These are phyloP conservation scores for Coemansia sp. DNA, from an alignment of 192 early-diverging fungal genomes.

Conservation along the genomic window DNA sequence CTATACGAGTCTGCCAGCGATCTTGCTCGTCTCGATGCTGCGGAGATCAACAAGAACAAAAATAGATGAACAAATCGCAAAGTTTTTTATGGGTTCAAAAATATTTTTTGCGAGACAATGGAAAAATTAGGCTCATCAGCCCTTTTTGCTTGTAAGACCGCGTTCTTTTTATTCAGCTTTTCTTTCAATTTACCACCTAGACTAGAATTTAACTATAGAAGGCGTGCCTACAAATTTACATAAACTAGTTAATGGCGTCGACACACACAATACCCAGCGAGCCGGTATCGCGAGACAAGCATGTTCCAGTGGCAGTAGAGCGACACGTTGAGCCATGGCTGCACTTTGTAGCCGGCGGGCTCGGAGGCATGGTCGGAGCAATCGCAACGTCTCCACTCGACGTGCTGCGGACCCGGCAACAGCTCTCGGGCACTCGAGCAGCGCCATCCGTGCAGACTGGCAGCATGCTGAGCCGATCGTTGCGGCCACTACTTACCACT, in stretches of 20 bases:
- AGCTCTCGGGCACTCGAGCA: slow-evolving; percentile 56
- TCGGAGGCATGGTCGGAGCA: slow-evolving; percentile 81
- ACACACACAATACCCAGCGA: not conserved
- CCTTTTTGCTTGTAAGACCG: too few species aligned
- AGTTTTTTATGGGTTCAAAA: not conserved
- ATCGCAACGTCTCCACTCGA: slow-evolving; percentile 88
- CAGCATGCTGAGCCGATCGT: not conserved
- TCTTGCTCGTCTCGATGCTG: slow-evolving; percentile 69
- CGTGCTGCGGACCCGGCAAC: slow-evolving; percentile 91
- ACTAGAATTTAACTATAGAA: not conserved
- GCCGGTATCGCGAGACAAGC: slow-evolving; percentile 12
- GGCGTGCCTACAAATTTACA: not conserved
- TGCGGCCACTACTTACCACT: slow-evolving; percentile 37
- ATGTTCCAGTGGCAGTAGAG: slow-evolving; percentile 32
- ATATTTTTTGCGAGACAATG: not conserved
- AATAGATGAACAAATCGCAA: not conserved
- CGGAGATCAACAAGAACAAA: slow-evolving; percentile 22
- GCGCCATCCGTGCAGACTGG: not conserved
- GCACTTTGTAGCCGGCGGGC: slow-evolving; percentile 54
- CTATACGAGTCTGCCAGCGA: slow-evolving; percentile 80
- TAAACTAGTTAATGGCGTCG: not conserved
- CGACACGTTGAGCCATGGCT: slow-evolving; percentile 48
- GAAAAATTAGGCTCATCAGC: not conserved
- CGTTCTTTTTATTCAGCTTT: not conserved
- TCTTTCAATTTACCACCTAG: not conserved